These are phyloP conservation scores for Lonicera japonica DNA, from an alignment of 129 eudicot genomes.

Conservation along the genomic window DNA sequence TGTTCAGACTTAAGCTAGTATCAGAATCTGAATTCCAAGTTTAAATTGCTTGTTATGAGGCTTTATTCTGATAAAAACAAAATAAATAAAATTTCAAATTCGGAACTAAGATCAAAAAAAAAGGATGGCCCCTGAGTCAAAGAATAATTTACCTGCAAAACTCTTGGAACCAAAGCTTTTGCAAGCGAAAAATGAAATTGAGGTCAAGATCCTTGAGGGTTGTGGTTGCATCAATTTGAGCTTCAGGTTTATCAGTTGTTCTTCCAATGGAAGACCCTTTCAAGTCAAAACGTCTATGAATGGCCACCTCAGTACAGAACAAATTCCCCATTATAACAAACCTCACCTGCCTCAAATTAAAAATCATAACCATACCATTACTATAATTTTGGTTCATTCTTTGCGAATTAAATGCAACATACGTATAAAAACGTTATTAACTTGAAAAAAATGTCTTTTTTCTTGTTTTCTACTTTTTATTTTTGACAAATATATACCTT, in stretches of 20 bases:
- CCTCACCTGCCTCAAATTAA: constrained; percentile 52
- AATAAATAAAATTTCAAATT: no score
- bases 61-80: no score
- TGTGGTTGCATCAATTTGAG: constrained; percentile 72
- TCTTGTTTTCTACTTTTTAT: no score
- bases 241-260: constrained; percentile 69
- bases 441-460: no score
- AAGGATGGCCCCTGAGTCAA: no score
- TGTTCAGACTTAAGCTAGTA: no score
- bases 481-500: constrained; percentile 43
- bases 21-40: no score
- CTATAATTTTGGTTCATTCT: no score
- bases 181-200: constrained; percentile 68
- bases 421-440: no score
- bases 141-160: constrained; percentile 91
- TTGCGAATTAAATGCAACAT: no score
- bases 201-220: constrained; percentile 94
- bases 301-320: constrained; percentile 59
- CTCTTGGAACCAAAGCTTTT: constrained; percentile 75
- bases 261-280: constrained; percentile 97
- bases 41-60: no score
- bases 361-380: not conserved
- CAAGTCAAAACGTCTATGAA: constrained; percentile 80
- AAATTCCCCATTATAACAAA: constrained; percentile 89
- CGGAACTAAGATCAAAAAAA: no score